phyloP scores from a whole-genome alignment of 257 asterid genomes.

The Primulina eburnea region DNA sequence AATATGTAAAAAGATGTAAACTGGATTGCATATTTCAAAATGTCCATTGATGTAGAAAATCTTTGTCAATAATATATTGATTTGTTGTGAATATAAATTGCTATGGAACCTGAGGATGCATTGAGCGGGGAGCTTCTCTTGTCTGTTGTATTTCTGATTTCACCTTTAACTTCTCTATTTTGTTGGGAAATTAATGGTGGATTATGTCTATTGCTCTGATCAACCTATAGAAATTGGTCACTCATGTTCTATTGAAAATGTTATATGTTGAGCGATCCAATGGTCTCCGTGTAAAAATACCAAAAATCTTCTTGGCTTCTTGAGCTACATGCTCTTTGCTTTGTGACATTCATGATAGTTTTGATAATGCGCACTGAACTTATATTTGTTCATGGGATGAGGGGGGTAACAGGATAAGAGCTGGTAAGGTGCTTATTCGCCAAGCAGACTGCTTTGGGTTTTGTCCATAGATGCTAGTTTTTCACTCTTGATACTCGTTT shows the following conservation, averaged over 20 bases:
- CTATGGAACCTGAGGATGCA: background rate
- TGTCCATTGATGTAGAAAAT: background rate
- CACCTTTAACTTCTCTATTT: background rate
- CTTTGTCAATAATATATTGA: background rate
- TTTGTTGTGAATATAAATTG: background rate
- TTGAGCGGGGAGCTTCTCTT: background rate
- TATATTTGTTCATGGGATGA: no score
- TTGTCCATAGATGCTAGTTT: background rate
- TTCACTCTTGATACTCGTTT: conserved; percentile 10
- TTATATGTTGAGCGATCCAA: background rate
- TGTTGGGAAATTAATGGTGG: background rate
- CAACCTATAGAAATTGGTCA: no score
- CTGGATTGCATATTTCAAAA: background rate
- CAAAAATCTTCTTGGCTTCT: background rate
- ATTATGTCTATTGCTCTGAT: background rate
- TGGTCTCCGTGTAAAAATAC: background rate
- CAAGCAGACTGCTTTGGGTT: background rate
- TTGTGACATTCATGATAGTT: background rate
- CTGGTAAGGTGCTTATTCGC: no score
- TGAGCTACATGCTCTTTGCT: background rate
- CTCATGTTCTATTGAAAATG: no score
- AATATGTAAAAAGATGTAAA: no score
- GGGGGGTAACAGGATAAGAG: no score
- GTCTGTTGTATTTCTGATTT: background rate
- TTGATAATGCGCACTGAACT: background rate